Base-by-base conservation (phyloP, 2,329 filamentous ascomycete species). In the Tolypocladium inflatum region DNA sequence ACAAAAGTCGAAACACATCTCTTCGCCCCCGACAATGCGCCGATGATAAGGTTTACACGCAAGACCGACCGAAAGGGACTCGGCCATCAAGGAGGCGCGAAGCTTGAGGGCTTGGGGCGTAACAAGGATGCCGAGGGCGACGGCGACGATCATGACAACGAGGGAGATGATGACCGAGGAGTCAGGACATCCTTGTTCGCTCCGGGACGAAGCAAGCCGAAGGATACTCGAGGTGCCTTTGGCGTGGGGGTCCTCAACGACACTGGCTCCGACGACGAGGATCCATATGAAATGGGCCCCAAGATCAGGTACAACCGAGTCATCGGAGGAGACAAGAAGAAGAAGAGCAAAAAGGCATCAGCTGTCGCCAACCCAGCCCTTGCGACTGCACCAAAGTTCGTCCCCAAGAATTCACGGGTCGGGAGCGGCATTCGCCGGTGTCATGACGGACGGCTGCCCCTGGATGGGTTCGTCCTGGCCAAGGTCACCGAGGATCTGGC, bases 261-360 rank as follows among this genome's bases (percentile, higher is more conserved):
- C 64, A 94, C 87, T 23, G 92, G 91, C 13, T 97, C 93, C 5
- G 94, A 97, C 64, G 92, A 97, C 52, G 94, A 97, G 66, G 92
- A 97, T 66, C 89, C 91, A 0, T 97, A 96, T 68, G 89, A 93
- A 59, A 87, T 97, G 56, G 93, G 93, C 0, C 94, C 94, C 0
- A 88, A 86, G 63, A 95, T 97, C 69, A 90, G 87, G 15, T 96
- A 96, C 72, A 96, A 90, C 65, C 84, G 86, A 45, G 80, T 87
- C 6, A 84, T 97, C 60, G 91, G 90, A 21, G 88, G 87, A 0
- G 88, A 92, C 62, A 96, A 90, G 71, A 88, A 87, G 70, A 92
- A 90, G 69, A 89, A 90, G 69, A 88, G 87, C 48, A 78, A 79
- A 59, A 70, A 68, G 21, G 63, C 69, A 4, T 66, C 73, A 0